Base-by-base conservation (phyloP, 1,139 yeast genomes). In the Yamadazyma kanchanaburiensis region DNA sequence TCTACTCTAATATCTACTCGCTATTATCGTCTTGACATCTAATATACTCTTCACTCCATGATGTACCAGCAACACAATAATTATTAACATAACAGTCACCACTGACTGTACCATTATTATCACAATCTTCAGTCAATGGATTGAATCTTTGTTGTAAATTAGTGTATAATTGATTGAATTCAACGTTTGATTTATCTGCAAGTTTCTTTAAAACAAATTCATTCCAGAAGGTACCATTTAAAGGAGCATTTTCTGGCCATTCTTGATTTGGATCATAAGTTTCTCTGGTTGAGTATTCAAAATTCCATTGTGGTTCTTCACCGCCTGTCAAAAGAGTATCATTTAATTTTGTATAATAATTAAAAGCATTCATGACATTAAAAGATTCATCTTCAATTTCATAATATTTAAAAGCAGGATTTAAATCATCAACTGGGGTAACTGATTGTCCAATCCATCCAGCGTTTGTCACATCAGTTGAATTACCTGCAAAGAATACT, bases 331-430 rank as follows among this genome's bases (percentile, higher is more conserved):
- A 47, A 47, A 68, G 73, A 6, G 81, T 75, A 26, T 66, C 70
- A 46, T 76, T 74, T 43, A 77, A 60, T 34, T 58, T 55, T 17
- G 77, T 62, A 54, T 64, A 79, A 54, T 66, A 78, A 46, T 78
- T 79, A 57, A 55, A 65, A 4, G 80, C 64, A 45, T 81, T 75
- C 64, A 78, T 64, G 36, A 81, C 63, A 38, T 73, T 73, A 60
- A 78, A 80, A 4, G 85, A 71, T 41, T 72, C 60, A 15, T 73
- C 60, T 50, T 81, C 87, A 26, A 81, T 82, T 45, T 76, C 77
- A 47, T 81, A 81, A 55, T 78, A 80, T 51, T 84, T 69, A 83
- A 85, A 81, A 16, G 80, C 69, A 11, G 88, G 88, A 49, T 81
- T 81, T 42, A 63, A 64, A 40, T 75, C 62, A 7, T 63, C 55